phyloP scores from a whole-genome alignment of 2,329 filamentous ascomycete genomes.

The Cercospora canescens region DNA sequence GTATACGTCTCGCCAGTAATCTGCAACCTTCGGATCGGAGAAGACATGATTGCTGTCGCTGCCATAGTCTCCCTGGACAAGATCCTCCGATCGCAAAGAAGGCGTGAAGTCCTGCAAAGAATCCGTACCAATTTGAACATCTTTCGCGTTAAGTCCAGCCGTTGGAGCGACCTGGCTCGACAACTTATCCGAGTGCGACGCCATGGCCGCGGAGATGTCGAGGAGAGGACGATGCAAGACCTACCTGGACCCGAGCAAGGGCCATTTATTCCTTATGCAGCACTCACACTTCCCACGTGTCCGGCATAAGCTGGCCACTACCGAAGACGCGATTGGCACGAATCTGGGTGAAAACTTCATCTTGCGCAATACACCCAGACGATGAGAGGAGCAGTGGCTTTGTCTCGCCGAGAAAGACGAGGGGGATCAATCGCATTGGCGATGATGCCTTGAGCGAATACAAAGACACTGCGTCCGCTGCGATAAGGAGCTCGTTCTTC shows the following conservation, averaged over 20 bases:
- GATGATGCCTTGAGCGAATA: neutral
- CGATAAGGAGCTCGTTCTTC: constrained; percentile 7
- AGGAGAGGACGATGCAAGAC: neutral
- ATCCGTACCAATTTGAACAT: constrained; percentile 1
- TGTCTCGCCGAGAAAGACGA: constrained; percentile 6
- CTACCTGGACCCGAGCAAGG: neutral
- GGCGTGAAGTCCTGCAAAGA: constrained; percentile 1
- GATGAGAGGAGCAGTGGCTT: constrained; percentile 11
- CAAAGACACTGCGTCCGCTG: neutral
- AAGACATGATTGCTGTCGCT: constrained; percentile 39
- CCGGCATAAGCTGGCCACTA: constrained; percentile 7
- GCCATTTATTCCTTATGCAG: constrained; percentile 4
- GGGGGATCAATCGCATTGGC: neutral
- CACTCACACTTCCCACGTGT: neutral
- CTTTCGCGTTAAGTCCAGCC: neutral
- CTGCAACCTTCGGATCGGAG: constrained; percentile 52
- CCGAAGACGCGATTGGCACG: neutral
- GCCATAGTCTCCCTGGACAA: constrained; percentile 22
- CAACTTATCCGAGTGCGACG: constrained; percentile 1
- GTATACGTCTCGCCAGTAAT: constrained; percentile 57
- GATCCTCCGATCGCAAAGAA: constrained; percentile 17
- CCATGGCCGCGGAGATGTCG: constrained; percentile 9
- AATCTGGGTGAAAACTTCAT: neutral
- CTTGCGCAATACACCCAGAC: constrained; percentile 12
- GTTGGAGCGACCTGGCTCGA: neutral